phyloP scores from a whole-genome alignment of 2,329 filamentous ascomycete genomes.

The Venturia carpophila region DNA sequence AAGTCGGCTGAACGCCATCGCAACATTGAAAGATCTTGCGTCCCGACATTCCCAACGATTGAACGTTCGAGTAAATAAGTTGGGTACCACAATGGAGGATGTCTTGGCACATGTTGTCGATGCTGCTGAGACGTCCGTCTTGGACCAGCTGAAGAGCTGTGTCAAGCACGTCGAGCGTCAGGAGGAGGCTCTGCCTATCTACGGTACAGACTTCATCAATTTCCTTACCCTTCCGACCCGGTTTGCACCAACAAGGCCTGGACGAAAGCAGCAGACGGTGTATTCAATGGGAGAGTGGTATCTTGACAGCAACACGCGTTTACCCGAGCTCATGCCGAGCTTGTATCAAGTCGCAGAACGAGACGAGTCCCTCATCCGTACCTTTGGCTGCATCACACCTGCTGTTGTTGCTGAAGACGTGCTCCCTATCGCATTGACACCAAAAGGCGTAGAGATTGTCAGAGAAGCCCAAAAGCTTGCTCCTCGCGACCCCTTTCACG shows the following conservation, averaged over 20 bases:
- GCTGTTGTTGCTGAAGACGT: constrained; percentile 77
- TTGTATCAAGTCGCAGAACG: constrained; percentile 43
- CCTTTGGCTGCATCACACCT: constrained; percentile 89
- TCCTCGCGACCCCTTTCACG: constrained; percentile 68
- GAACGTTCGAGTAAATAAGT: constrained; percentile 29
- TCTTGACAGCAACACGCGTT: constrained; percentile 5
- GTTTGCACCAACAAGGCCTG: constrained; percentile 41
- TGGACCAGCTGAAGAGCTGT: constrained; percentile 15
- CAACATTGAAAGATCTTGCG: constrained; percentile 59
- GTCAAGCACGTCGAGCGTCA: constrained; percentile 11
- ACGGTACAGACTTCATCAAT: constrained; percentile 71
- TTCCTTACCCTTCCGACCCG: constrained; percentile 43
- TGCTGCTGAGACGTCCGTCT: constrained; percentile 9
- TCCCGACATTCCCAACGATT: constrained; percentile 57
- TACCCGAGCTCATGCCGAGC: constrained; percentile 16
- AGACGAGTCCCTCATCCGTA: constrained; percentile 68
- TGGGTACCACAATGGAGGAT: constrained; percentile 37
- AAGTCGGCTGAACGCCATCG: constrained; percentile 53
- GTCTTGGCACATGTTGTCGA: not conserved
- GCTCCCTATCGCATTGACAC: constrained; percentile 58
- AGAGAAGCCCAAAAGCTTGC: constrained; percentile 41
- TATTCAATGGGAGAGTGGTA: constrained; percentile 35
- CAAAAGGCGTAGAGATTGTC: constrained; percentile 50
- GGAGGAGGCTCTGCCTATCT: constrained; percentile 65
- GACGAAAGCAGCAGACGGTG: constrained; percentile 31